Conservation (phyloP, 495 filamentous ascomycete species). For the Aspergillus heteromorphus region DNA sequence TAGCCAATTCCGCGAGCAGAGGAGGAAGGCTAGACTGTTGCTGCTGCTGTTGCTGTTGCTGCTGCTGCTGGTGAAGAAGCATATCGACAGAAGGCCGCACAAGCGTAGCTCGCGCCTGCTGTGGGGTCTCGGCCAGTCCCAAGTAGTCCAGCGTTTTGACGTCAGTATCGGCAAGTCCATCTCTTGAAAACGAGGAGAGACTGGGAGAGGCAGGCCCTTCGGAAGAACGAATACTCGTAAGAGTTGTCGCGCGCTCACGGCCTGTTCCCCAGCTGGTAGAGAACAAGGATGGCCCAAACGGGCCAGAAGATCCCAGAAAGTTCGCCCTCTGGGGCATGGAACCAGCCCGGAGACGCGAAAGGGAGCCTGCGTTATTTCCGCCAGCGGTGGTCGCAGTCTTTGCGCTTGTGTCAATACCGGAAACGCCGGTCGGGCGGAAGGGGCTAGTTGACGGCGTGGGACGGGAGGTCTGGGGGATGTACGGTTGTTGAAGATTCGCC, state of each 20-base stretch:
- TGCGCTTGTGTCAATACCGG: constrained; percentile 56
- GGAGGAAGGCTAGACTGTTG: constrained; percentile 56
- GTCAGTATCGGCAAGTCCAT: constrained; percentile 81
- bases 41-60: constrained; percentile 53
- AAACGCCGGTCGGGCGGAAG: constrained; percentile 73
- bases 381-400: constrained; percentile 40
- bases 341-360: constrained; percentile 86
- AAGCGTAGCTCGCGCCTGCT: constrained; percentile 67
- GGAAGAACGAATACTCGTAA: constrained; percentile 83
- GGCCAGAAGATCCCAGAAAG: constrained; percentile 55
- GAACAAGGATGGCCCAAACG: constrained; percentile 87
- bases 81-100: constrained; percentile 48
- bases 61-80: constrained; percentile 50
- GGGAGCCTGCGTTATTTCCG: constrained; percentile 58
- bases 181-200: constrained; percentile 82
- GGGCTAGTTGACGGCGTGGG: constrained; percentile 89
- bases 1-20: constrained; percentile 72
- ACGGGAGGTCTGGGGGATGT: constrained; percentile 76
- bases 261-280: constrained; percentile 75
- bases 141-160: constrained; percentile 95
- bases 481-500: constrained; percentile 54
- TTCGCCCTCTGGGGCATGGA: constrained; percentile 89
- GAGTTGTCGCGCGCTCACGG: constrained; percentile 74
- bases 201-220: constrained; percentile 84
- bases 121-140: constrained; percentile 89